Conservation (phyloP, 2,329 filamentous ascomycete species). For the Gnomoniopsis smithogilvyi region DNA sequence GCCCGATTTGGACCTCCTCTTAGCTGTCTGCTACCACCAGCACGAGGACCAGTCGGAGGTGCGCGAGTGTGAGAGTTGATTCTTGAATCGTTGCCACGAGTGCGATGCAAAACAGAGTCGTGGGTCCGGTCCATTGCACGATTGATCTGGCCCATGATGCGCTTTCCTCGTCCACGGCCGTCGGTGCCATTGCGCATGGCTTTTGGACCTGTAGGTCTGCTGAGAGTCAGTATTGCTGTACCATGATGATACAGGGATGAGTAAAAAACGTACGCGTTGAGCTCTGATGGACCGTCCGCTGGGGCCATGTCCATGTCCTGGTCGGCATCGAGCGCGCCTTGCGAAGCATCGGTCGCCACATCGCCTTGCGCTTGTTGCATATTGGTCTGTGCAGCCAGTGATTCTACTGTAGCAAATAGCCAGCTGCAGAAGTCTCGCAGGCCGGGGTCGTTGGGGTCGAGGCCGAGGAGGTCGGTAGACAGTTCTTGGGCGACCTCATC, state of each 20-base stretch:
- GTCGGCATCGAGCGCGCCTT: slow-evolving; percentile 35
- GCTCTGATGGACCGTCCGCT: slow-evolving; percentile 39
- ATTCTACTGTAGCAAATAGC: slow-evolving; percentile 85
- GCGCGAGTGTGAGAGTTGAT: slow-evolving; percentile 76
- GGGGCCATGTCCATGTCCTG: slow-evolving; percentile 73
- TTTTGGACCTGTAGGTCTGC: slow-evolving; percentile 87
- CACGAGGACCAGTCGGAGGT: slow-evolving; percentile 69
- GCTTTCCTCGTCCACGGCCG: slow-evolving; percentile 66
- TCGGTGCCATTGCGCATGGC: slow-evolving; percentile 78
- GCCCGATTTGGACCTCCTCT: slow-evolving; percentile 48
- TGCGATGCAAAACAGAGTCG: slow-evolving; percentile 76
- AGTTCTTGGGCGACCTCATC: slow-evolving; percentile 87
- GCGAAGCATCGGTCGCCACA: slow-evolving; percentile 28
- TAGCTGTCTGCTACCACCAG: slow-evolving; percentile 45
- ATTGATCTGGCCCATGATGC: slow-evolving; percentile 81
- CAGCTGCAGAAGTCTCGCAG: slow-evolving; percentile 83
- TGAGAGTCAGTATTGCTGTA: slow-evolving; percentile 35
- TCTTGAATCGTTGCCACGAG: slow-evolving; percentile 64
- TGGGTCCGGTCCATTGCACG: slow-evolving; percentile 75
- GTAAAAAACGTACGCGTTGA: slow-evolving; percentile 54
- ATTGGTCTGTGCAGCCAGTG: slow-evolving; percentile 62
- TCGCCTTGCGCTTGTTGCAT: slow-evolving; percentile 37
- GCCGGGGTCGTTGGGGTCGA: slow-evolving; percentile 78
- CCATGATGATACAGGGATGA: slow-evolving; percentile 11
- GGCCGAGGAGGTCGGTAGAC: slow-evolving; percentile 78